Base-by-base conservation (phyloP, 768 basidiomycete species). In the Suillus alpinus region DNA sequence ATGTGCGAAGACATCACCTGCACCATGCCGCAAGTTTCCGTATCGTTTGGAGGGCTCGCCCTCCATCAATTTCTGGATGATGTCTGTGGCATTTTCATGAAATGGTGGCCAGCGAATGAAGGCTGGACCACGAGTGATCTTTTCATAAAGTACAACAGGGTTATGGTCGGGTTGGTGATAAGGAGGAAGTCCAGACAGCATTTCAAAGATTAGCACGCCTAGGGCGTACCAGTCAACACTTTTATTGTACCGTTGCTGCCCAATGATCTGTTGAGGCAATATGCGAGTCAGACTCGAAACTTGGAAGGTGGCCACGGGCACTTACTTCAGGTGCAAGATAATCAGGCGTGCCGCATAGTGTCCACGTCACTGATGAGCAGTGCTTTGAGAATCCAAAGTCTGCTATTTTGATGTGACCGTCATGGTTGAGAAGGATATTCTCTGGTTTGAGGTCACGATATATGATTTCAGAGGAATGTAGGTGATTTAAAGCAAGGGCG, bases 221-320 rank as follows among this genome's bases (percentile, higher is more conserved):
- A 98, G 84, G 1, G 97, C 96, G 77, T 98, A 99, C 95, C 95
- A 99, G 71, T 99, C 97, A 2, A 98, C 96, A 60, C 88, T 90
- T 74, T 97, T 96, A 71, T 95, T 96, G 72, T 99, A 98, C 6
- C 95, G 83, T 60, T 86, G 84, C 71, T 91, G 88, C 18, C 81
- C 86, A 71, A 87, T 89, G 73, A 93, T 86, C 90, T 92, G 50
- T 20, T 40, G 16, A 41, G 23, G 14, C 37, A 32, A 34, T 18
- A 8, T 57, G 41, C 58, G 26, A 31, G 52, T 23, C 16, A 23
- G 16, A 18, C 16, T 55, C n/a, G 34, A 44, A 43, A 34, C 1
- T 36, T 29, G 29, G 29, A 44, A 52, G 12, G 20, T 51, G 32
- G 29, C 23, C 13, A 39, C n/a, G 40, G 52, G 41, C 20, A 62